Base-by-base conservation (phyloP, 768 basidiomycete genomes). In the Trametes sanguinea region DNA sequence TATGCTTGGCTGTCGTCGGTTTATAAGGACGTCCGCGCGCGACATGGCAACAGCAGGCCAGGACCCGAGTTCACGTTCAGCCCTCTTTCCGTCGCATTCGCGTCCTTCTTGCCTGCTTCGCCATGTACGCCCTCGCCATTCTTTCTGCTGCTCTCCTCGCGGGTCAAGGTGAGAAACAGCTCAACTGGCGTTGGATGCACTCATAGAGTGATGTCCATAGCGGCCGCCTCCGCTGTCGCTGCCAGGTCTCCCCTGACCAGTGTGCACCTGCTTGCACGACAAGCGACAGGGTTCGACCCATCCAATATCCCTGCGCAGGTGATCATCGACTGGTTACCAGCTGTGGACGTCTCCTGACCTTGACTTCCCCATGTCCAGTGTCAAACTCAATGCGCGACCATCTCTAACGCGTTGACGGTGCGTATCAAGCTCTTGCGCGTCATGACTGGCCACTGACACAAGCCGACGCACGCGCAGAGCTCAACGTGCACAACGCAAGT, bases 91-190 rank as follows among this genome's bases (percentile, higher is more conserved):
- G 3, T 33, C 46, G n/a, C 35, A 13, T 37, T 52, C 53, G 32
- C 42, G 42, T 35, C 35, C 50, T 35, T 44, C 50, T 13, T 44
- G 6, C 42, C 50, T 43, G 35, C 42, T 29, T 53, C 58, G 47
- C 27, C 22, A 64, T 64, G 63, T 64, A 51, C 59, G 59, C 47
- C 54, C 37, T 60, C 39, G 33, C 63, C 45, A 13, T 64, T 2
- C 43, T 64, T 29, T 57, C 63, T 13, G 48, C 53, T 32, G 47
- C 51, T 35, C 54, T 64, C 32, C 35, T 64, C 46, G 63, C 58
- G 22, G 59, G 63, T 40, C 63, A 64, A 53, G 50, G 63, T 64
- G 14, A 11, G 57, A 22, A n/a, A 14, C n/a, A n/a, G n/a, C n/a
- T n/a, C n/a, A n/a, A n/a, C n/a, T n/a, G n/a, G n/a, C n/a, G n/a